A percentile compares a stretch with the other conserved stretches of the same genome.
phyloP scores from a whole-genome alignment of 2,329 filamentous ascomycete genomes.

The Xylaria sp. region DNA sequence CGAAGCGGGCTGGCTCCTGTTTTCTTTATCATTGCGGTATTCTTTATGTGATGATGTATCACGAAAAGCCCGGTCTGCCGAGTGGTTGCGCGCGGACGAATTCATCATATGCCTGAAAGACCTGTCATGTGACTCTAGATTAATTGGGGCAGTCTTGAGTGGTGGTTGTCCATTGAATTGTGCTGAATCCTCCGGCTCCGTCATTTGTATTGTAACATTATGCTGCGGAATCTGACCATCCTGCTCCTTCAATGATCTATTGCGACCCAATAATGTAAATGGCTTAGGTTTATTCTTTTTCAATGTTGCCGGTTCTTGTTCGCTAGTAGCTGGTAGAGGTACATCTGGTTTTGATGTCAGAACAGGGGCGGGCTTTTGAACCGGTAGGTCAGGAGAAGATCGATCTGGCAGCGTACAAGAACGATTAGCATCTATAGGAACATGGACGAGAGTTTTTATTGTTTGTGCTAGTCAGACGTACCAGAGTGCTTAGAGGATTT shows the following conservation, averaged over 20 bases:
- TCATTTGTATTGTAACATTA: slow-evolving; percentile 39
- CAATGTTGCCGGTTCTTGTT: slow-evolving; percentile 49
- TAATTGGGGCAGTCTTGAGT: slow-evolving; percentile 67
- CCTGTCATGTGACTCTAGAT: slow-evolving; percentile 61
- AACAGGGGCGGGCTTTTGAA: slow-evolving; percentile 48
- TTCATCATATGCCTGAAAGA: slow-evolving; percentile 71
- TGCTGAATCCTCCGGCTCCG: slow-evolving; percentile 47
- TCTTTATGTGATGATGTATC: slow-evolving; percentile 52
- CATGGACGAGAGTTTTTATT: slow-evolving; percentile 9
- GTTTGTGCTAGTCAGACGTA: slow-evolving; percentile 28
- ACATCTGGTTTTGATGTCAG: slow-evolving; percentile 58
- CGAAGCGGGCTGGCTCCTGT: slow-evolving; percentile 58
- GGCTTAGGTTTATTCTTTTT: slow-evolving; percentile 61
- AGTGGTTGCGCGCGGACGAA: slow-evolving; percentile 70
- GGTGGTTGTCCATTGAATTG: slow-evolving; percentile 47
- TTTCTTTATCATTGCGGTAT: slow-evolving; percentile 53
- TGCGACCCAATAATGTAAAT: slow-evolving; percentile 59
- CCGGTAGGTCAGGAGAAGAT: slow-evolving; percentile 43
- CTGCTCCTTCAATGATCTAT: slow-evolving; percentile 57
- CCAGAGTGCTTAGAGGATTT: slow-evolving; percentile 42
- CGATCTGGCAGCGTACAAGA: slow-evolving; percentile 33
- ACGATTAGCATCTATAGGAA: slow-evolving; percentile 33
- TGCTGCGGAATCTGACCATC: slow-evolving; percentile 46
- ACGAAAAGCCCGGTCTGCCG: slow-evolving; percentile 67
- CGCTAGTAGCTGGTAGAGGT: slow-evolving; percentile 56